phyloP scores from a whole-genome alignment of 2,329 filamentous ascomycete species.

The Grosmannia huntii region DNA sequence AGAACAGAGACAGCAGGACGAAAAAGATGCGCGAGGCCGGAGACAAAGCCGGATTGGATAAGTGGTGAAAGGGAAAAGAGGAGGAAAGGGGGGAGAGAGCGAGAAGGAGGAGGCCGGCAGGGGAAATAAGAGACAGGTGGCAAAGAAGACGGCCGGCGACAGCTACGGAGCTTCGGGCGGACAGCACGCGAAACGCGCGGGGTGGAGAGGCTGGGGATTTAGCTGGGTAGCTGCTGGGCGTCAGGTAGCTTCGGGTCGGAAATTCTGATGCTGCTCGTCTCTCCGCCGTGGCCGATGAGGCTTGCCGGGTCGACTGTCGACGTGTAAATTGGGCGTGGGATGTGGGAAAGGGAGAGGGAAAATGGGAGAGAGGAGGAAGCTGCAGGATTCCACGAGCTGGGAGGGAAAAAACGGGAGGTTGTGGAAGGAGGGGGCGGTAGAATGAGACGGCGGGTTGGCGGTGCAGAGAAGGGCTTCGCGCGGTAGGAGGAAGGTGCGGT shows the following conservation, averaged over 20 bases:
- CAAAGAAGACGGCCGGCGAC: slow-evolving; percentile 4
- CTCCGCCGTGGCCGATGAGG: not conserved
- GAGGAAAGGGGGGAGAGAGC: not conserved
- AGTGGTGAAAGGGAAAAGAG: not conserved
- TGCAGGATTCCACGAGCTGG: not conserved
- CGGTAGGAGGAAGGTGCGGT: slow-evolving; percentile 7
- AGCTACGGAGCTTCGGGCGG: slow-evolving; percentile 5
- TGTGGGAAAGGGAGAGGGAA: not conserved
- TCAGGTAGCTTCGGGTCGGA: not conserved
- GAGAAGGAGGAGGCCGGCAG: not conserved
- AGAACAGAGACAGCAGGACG: not conserved
- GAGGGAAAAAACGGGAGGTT: not conserved
- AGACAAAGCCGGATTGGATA: not conserved
- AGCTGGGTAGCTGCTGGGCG: not conserved
- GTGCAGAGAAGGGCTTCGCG: slow-evolving; percentile 4
- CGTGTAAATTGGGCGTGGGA: not conserved
- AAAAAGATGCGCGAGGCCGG: not conserved
- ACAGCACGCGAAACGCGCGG: slow-evolving; percentile 5
- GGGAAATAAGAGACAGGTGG: slow-evolving; percentile 1
- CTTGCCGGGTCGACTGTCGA: not conserved
- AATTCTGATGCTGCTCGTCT: not conserved
- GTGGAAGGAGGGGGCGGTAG: not conserved
- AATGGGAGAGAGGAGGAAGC: not conserved
- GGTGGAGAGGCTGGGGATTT: slow-evolving; percentile 1
- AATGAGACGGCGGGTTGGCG: not conserved